Percentiles rank a stretch among this genome's conserved stretches.
Conservation (phyloP, 805 yeast species). For the Yarrowia porcina region DNA sequence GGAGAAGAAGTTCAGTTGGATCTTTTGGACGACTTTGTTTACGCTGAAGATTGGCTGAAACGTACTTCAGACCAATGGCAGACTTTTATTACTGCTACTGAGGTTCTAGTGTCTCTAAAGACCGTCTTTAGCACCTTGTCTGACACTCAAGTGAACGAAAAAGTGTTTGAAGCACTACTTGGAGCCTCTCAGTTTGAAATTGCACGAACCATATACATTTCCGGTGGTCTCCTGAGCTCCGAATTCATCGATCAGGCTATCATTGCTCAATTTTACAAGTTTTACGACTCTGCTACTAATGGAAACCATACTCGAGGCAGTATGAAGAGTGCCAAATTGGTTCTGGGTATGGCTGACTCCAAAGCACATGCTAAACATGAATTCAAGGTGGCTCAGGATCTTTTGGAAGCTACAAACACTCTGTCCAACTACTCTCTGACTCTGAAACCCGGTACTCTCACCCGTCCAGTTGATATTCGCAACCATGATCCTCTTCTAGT, state of each 20-base stretch:
- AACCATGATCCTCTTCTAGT: constrained; percentile 33
- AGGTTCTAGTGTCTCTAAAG: background rate
- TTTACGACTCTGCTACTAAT: constrained; percentile 45
- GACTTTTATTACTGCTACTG: background rate
- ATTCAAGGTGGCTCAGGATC: constrained; percentile 30
- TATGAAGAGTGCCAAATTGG: constrained; percentile 40
- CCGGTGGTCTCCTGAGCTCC: background rate
- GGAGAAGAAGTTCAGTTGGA: background rate
- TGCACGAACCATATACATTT: constrained; percentile 26
- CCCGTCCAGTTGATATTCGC: constrained; percentile 34
- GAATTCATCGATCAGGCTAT: constrained; percentile 22
- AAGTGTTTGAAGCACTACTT: constrained; percentile 30
- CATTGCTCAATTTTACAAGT: constrained; percentile 41
- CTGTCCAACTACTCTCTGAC: constrained; percentile 35
- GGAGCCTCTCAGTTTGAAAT: constrained; percentile 33
- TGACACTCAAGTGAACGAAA: constrained; percentile 20
- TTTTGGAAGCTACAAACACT: constrained; percentile 35
- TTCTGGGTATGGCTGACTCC: constrained; percentile 31
- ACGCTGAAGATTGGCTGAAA: constrained; percentile 7
- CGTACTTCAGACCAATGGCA: constrained; percentile 8
- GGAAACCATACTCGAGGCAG: constrained; percentile 43
- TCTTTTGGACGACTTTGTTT: background rate
- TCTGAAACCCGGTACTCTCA: constrained; percentile 34
- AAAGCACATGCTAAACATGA: constrained; percentile 18
- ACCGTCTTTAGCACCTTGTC: constrained; percentile 21